Base-by-base conservation (phyloP, 306 rosid genomes). In the Psophocarpus tetragonolobus region DNA sequence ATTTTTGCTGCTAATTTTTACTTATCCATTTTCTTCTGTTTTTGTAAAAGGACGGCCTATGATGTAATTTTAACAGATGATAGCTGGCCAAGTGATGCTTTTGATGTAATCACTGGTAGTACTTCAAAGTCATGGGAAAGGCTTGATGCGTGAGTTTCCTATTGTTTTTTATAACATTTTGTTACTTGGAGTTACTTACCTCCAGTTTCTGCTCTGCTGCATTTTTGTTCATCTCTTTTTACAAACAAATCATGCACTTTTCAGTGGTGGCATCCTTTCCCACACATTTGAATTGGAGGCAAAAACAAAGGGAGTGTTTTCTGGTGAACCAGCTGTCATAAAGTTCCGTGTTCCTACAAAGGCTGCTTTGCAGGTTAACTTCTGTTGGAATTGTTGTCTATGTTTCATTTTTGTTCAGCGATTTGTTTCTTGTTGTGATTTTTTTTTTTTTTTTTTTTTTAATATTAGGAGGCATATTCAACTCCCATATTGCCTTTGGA, bases 281-380 rank as follows among this genome's bases (percentile, higher is more conserved):
- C 99, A 92, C 90, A 68, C 92, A 39, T 92, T 92, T 85, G 97
- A 95, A 84, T 82, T 95, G 77, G 99, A 95, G 90, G 96, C 92
- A 32, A 92, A 87, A 72, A 11, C 83, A 15, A 89, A 91, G 88
- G 92, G 91, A 58, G 42, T 91, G 65, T 95, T 91, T 41, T 14
- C 83, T 32, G 88, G 97, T 53, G 83, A 89, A 70, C 97, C 97
- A 7, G 99, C 99, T 82, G 81, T 91, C 66, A 60, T 95, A 70
- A 92, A 90, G 81, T 95, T 91, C 79, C 93, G 99, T 36, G 66
- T 95, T 29, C 99, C 97, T 53, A 95, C 99, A 58, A 95, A 90
- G 76, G 81, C 99, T 14, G 90, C 91, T 66, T 75, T 92, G 4
- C 99, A 95, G 98, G 98, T 94, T 73, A 79, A 35, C 45, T 39